Conservation (phyloP, 495 filamentous ascomycete species). For the Lasiosphaeria ovina region DNA sequence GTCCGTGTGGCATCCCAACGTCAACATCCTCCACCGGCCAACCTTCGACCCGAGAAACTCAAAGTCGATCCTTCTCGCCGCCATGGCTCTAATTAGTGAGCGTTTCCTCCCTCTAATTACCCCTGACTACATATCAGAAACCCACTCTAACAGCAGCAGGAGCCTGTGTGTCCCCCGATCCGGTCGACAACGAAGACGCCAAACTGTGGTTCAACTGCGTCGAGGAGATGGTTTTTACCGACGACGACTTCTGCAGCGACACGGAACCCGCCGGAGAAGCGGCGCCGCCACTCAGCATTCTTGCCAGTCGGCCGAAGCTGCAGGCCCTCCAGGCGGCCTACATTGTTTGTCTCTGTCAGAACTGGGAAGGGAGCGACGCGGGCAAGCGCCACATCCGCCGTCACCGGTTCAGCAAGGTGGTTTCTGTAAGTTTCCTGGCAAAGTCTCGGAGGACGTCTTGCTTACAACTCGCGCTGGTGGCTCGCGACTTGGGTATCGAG, state of each 20-base stretch:
- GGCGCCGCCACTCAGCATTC: slow-evolving; percentile 4
- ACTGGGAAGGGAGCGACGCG: slow-evolving; percentile 30
- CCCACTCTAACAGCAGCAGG: slow-evolving; percentile 16
- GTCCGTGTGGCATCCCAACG: slow-evolving; percentile 33
- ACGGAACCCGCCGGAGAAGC: slow-evolving; percentile 21
- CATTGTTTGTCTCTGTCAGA: slow-evolving; percentile 30
- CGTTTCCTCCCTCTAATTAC: not conserved
- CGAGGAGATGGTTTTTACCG: slow-evolving; percentile 34
- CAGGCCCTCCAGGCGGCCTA: slow-evolving; percentile 31
- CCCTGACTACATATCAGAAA: not conserved
- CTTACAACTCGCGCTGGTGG: slow-evolving; percentile 14
- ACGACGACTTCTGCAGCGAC: slow-evolving; percentile 33
- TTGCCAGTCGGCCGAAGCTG: slow-evolving; percentile 18
- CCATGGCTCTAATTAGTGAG: slow-evolving; percentile 32
- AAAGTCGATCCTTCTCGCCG: slow-evolving; percentile 26
- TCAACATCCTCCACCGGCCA: slow-evolving; percentile 29
- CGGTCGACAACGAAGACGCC: slow-evolving; percentile 28
- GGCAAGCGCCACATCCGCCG: slow-evolving; percentile 30
- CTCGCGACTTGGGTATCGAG: slow-evolving; percentile 29
- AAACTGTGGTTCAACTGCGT: slow-evolving; percentile 33
- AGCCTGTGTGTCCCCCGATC: slow-evolving; percentile 32
- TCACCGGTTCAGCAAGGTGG: slow-evolving; percentile 30
- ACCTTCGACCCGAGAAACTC: slow-evolving; percentile 23
- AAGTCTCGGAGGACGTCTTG: not conserved
- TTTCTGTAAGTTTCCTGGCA: slow-evolving; percentile 19